A percentile compares a stretch with the other conserved stretches of the same genome.
These are phyloP conservation scores for Vigna mungo DNA, from an alignment of 306 rosid species.

Conservation along the genomic window DNA sequence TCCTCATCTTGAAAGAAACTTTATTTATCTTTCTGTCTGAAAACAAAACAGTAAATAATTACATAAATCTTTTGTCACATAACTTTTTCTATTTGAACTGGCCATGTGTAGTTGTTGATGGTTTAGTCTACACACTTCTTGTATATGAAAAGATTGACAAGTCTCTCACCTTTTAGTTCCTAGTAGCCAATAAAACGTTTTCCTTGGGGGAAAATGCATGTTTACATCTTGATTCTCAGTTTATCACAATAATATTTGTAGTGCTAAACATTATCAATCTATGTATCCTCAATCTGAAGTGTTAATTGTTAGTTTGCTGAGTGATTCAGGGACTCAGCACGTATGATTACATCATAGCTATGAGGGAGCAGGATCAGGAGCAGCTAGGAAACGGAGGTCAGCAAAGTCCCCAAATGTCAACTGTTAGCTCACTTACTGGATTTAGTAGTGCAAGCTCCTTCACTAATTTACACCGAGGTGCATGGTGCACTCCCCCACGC, in stretches of 20 bases:
- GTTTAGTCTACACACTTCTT: not conserved
- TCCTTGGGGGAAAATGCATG: not conserved
- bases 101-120: not conserved
- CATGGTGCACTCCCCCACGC: constrained; percentile 95
- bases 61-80: not conserved
- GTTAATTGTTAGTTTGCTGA: constrained; percentile 10
- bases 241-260: not conserved
- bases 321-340: constrained; percentile 80
- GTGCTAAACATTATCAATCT: constrained; percentile 2
- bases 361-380: constrained; percentile 90
- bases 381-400: constrained; percentile 78
- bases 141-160: not conserved
- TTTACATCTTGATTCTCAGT: not conserved
- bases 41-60: not conserved
- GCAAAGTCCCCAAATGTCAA: constrained; percentile 94
- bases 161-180: not conserved
- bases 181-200: not conserved
- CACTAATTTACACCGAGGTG: constrained; percentile 74
- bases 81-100: not conserved
- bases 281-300: not conserved
- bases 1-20: not conserved
- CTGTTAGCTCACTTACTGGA: constrained; percentile 88
- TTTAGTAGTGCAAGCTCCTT: constrained; percentile 91
- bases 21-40: not conserved
- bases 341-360: constrained; percentile 85